Base-by-base conservation (phyloP, 2,329 filamentous ascomycete species). In the Diaporthe citriasiana region DNA sequence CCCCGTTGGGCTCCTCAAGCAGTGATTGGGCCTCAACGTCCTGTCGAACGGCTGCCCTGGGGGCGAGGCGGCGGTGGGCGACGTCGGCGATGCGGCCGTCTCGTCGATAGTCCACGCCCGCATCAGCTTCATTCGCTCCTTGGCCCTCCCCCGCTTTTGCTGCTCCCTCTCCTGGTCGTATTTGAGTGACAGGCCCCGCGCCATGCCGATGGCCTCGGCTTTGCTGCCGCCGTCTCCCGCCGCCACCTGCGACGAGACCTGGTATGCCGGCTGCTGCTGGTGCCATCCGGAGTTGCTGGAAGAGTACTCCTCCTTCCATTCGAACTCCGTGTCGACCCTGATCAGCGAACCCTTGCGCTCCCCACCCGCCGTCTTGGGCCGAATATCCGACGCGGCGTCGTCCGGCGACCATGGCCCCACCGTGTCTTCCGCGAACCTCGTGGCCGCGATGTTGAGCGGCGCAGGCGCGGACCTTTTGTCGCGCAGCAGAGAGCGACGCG, bases 151-250 rank as follows among this genome's bases (percentile, higher is more conserved):
- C 25, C 71, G 45, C 63, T 57, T 72, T 65, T 76, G 60, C 33
- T 57, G 70, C 25, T 73, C 70, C 33, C 51, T 55, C 51, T 50
- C 45, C 47, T 73, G 50, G 30, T 73, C 74, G n/a, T 76, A 72
- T 30, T 77, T 74, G 45, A 83, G 79, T 10, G 80, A 82, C 70
- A 79, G 75, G 1, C 82, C 82, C 45, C 82, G 74, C 4, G 82
- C 82, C 75, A 83, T 71, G 1, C 82, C 82, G n/a, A 83, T 82
- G 0, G 76, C 79, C n/a, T n/a, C 42, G 68, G 38, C 55, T 42
- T 71, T 69, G 17, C 69, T 47, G 25, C 56, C 40, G 4, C 65
- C 63, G 15, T 35, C 42, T 7, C 35, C 45, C 13, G 57, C 40
- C 33, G 51, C 53, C 30, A 27, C 53, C 35, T 55, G 30, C 70